These are phyloP conservation scores for Pelargonium citronellum DNA, from an alignment of 441 rosid genomes.

Conservation along the genomic window DNA sequence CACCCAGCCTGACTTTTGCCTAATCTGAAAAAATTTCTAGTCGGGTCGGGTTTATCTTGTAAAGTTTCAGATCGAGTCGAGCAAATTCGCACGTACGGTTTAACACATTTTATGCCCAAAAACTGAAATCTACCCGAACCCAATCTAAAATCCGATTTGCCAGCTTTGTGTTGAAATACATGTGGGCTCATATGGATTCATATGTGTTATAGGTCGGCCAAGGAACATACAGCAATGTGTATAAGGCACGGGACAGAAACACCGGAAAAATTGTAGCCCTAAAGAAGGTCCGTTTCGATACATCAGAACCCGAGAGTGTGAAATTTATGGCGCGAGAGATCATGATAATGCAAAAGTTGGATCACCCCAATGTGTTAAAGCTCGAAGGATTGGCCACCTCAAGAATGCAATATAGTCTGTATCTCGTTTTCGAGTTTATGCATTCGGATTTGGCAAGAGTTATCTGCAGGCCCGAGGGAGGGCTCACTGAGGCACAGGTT, in stretches of 20 bases:
- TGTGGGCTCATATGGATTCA: not conserved
- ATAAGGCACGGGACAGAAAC: slow-evolving; percentile 70
- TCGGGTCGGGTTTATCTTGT: too few relatives aligned
- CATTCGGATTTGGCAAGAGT: slow-evolving; percentile 86
- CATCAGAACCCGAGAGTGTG: slow-evolving; percentile 82
- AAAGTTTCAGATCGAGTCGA: too few relatives aligned
- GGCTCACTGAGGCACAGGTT: slow-evolving; percentile 83
- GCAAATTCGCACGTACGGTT: too few relatives aligned
- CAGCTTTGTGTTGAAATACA: not conserved
- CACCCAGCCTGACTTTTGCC: too few relatives aligned
- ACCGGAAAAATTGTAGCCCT: slow-evolving; percentile 80
- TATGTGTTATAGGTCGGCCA: slow-evolving; percentile 58
- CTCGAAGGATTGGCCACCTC: slow-evolving; percentile 85
- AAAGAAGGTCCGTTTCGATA: slow-evolving; percentile 85
- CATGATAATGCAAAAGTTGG: slow-evolving; percentile 51
- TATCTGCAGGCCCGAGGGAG: slow-evolving; percentile 50
- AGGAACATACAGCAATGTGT: slow-evolving; percentile 89
- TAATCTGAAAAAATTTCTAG: too few relatives aligned
- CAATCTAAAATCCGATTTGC: too few relatives aligned
- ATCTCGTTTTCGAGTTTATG: slow-evolving; percentile 82
- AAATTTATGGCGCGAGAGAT: slow-evolving; percentile 95
- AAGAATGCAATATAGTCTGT: slow-evolving; percentile 75
- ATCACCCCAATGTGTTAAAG: slow-evolving; percentile 85
- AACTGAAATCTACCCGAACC: too few relatives aligned
- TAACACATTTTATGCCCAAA: too few relatives aligned